Evolutionary conservation across 306 rosid genomes (phyloP).

Genomic region (Vicia villosa): DNA sequence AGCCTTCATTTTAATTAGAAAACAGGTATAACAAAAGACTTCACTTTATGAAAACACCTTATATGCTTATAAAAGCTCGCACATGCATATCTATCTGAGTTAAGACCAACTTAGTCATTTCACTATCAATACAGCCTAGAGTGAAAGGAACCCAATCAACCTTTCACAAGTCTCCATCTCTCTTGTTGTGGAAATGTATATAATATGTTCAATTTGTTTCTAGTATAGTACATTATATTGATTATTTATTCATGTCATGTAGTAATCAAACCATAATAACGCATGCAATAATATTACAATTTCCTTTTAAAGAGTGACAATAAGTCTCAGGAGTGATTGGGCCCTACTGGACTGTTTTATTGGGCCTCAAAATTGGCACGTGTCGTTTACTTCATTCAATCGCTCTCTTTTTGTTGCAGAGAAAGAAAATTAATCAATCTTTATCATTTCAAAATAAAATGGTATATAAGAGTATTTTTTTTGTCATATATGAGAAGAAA

Average conservation of each 20-base stretch:
- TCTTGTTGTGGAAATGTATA: not conserved
- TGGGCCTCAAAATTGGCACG: conserved; percentile 42
- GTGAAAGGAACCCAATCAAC: conserved; percentile 5
- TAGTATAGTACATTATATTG: conserved; percentile 7
- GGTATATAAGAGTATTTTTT: too few relatives aligned
- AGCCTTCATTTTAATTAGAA: too few relatives aligned
- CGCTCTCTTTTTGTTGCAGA: not conserved
- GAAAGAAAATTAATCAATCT: too few relatives aligned
- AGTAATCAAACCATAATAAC: conserved; percentile 6
- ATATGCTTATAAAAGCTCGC: not conserved
- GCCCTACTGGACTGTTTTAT: conserved; percentile 28
- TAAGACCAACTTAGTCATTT: not conserved
- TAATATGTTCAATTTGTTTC: conserved; percentile 2
- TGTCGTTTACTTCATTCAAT: conserved; percentile 29
- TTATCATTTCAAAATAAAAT: too few relatives aligned
- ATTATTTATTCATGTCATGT: not conserved
- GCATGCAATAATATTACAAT: not conserved
- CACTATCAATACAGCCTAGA: not conserved
- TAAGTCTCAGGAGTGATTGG: conserved; percentile 8
- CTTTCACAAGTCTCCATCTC: conserved; percentile 12
- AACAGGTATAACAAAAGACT: too few relatives aligned
- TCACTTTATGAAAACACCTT: not conserved
- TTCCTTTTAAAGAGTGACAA: not conserved
- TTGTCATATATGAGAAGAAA: too few relatives aligned
- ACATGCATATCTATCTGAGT: conserved; percentile 6